phyloP scores from a whole-genome alignment of 306 rosid species.

The Calophaca sinica region DNA sequence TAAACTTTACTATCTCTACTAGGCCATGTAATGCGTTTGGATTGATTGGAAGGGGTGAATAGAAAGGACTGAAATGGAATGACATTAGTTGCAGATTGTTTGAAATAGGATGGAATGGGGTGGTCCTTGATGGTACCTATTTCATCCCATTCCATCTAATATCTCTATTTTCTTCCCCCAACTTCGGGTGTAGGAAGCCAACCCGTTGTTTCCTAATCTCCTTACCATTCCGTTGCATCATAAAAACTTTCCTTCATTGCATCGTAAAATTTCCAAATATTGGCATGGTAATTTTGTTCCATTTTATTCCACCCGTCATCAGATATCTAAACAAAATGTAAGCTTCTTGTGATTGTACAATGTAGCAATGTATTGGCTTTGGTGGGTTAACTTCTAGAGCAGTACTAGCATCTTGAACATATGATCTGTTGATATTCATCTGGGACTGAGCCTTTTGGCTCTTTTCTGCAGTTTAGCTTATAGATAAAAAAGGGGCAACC shows the following conservation, averaged over 20 bases:
- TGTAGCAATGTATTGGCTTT: not conserved
- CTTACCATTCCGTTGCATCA: too few relatives aligned
- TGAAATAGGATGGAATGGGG: not conserved
- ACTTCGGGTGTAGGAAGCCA: not conserved
- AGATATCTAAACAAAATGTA: constrained; percentile 6
- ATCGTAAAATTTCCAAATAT: not conserved
- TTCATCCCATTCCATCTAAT: not conserved
- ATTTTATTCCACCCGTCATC: not conserved
- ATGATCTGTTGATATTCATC: constrained; percentile 9
- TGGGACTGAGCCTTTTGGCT: not conserved
- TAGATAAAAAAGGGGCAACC: not conserved
- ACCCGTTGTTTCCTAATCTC: not conserved
- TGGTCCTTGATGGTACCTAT: not conserved
- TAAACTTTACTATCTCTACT: constrained; percentile 42
- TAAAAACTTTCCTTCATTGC: constrained; percentile 5
- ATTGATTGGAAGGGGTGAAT: not conserved
- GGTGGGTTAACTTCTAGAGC: not conserved
- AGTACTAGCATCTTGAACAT: constrained; percentile 1
- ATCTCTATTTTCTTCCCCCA: not conserved
- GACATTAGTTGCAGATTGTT: not conserved
- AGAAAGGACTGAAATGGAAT: not conserved
- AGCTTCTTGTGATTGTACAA: not conserved
- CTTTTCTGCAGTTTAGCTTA: not conserved
- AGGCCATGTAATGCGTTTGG: not conserved
- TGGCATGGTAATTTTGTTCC: not conserved